Evolutionary conservation across 1,284 basidiomycete genomes (phyloP).

Genomic region (Cryptococcus wingfieldii): DNA sequence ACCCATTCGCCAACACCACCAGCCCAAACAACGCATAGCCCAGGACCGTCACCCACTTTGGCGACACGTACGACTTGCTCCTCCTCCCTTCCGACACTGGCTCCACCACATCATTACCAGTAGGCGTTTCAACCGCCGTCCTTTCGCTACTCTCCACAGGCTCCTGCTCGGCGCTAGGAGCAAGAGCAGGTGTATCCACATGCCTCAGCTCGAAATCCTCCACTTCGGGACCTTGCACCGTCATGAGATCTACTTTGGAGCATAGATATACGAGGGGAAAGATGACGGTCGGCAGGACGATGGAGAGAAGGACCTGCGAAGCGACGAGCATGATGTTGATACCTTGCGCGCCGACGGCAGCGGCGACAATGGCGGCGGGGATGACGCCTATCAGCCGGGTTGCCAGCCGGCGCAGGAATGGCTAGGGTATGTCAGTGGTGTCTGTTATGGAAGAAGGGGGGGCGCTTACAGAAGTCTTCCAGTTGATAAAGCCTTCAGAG

Average conservation of each 20-base stretch:
- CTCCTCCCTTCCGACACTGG: slow-evolving; percentile 1
- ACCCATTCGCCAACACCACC: slow-evolving; percentile 62
- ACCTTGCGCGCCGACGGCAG: slow-evolving; percentile 67
- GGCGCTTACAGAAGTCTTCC: slow-evolving; percentile 71
- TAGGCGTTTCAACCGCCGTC: neutral
- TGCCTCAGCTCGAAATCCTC: neutral
- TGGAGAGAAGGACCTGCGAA: slow-evolving; percentile 80
- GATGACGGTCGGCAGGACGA: slow-evolving; percentile 82
- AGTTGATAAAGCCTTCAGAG: slow-evolving; percentile 88
- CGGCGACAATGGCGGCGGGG: slow-evolving; percentile 78
- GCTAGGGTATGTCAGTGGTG: slow-evolving; percentile 50
- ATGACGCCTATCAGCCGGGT: slow-evolving; percentile 81
- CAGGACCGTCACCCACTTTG: slow-evolving; percentile 55
- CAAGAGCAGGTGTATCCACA: neutral
- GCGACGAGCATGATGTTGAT: slow-evolving; percentile 77
- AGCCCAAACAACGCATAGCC: slow-evolving; percentile 63
- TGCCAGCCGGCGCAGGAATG: slow-evolving; percentile 70
- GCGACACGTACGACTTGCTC: slow-evolving; percentile 56
- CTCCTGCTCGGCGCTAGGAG: neutral
- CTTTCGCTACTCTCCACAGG: neutral
- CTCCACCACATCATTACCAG: neutral
- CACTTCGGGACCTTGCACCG: slow-evolving; percentile 50
- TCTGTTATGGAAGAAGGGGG: neutral
- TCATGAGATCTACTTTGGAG: slow-evolving; percentile 66
- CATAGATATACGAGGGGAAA: slow-evolving; percentile 76